phyloP scores from a whole-genome alignment of 2,329 filamentous ascomycete genomes.

The Aureobasidium namibiae region DNA sequence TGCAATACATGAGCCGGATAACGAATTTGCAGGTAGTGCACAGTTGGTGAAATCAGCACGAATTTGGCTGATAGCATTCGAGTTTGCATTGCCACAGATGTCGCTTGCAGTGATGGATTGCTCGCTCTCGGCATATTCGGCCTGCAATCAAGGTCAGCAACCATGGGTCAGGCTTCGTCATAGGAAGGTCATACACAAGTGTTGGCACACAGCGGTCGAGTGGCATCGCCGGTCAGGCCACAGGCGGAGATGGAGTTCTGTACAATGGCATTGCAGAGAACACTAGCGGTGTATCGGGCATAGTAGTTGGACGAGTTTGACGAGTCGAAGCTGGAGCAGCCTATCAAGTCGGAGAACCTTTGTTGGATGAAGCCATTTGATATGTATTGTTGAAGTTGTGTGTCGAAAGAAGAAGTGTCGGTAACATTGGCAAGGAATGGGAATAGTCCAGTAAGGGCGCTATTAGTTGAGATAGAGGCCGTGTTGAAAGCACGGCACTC shows the following conservation, averaged over 20 bases:
- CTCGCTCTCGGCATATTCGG: conserved; percentile 80
- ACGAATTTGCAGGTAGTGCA: conserved; percentile 68
- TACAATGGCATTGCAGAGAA: conserved; percentile 88
- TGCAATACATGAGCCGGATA: conserved; percentile 66
- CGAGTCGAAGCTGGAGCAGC: conserved; percentile 69
- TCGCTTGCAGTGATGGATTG: conserved; percentile 70
- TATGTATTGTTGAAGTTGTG: conserved; percentile 64
- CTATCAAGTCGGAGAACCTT: conserved; percentile 74
- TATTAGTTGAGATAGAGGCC: conserved; percentile 62
- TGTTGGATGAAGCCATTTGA: conserved; percentile 63
- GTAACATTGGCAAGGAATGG: conserved; percentile 80
- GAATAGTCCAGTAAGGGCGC: conserved; percentile 51
- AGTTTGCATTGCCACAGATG: conserved; percentile 57
- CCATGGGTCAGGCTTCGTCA: not conserved
- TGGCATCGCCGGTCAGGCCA: conserved; percentile 52
- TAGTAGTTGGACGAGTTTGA: conserved; percentile 75
- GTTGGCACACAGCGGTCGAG: conserved; percentile 76
- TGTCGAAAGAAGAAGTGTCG: conserved; percentile 68
- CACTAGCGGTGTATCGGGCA: conserved; percentile 84
- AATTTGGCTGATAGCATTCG: conserved; percentile 61
- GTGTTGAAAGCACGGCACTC: conserved; percentile 64
- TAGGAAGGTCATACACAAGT: conserved; percentile 58
- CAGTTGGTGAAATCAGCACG: conserved; percentile 90
- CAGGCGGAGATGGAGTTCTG: conserved; percentile 76
- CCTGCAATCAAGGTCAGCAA: conserved; percentile 38